Evolutionary conservation across 352 stramenopile species (phyloP).

Genomic region (Phytophthora boehmeriae): DNA sequence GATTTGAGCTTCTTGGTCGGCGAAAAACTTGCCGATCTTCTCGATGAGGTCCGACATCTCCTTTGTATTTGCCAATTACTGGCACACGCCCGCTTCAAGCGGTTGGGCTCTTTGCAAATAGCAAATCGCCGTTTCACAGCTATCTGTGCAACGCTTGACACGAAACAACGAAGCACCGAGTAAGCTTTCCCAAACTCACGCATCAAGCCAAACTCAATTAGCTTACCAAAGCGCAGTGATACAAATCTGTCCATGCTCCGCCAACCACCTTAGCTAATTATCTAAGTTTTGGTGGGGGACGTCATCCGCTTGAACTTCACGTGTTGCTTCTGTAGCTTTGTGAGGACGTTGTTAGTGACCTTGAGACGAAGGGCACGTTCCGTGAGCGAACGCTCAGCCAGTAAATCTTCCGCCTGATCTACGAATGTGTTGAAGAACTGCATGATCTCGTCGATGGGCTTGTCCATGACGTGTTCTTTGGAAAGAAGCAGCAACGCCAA

Average conservation of each 20-base stretch:
- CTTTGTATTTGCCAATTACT: neutral
- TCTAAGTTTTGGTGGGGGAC: slow-evolving; percentile 34
- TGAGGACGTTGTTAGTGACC: slow-evolving; percentile 79
- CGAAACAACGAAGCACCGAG: neutral
- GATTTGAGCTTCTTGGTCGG: slow-evolving; percentile 62
- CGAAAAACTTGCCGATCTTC: slow-evolving; percentile 76
- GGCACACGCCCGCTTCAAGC: neutral
- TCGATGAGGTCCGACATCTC: slow-evolving; percentile 64
- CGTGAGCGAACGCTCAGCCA: slow-evolving; percentile 55
- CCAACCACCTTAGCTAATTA: slow-evolving; percentile 6
- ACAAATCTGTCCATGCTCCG: neutral
- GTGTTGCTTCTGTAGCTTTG: slow-evolving; percentile 76
- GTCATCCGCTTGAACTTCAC: slow-evolving; percentile 49
- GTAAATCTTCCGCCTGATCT: slow-evolving; percentile 54
- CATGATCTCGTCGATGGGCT: slow-evolving; percentile 86
- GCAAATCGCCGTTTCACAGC: neutral
- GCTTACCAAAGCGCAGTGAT: slow-evolving; percentile 14
- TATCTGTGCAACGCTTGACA: neutral
- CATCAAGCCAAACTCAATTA: neutral
- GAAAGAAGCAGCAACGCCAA: slow-evolving; percentile 74
- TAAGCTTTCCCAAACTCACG: neutral
- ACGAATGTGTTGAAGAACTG: slow-evolving; percentile 88
- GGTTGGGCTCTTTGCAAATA: neutral
- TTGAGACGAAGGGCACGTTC: slow-evolving; percentile 68
- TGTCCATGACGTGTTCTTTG: slow-evolving; percentile 60